Evolutionary conservation across 495 filamentous ascomycete species (phyloP), one percentile per base, ranked within the genome.

Genomic region (Penicillium argentinense): DNA sequence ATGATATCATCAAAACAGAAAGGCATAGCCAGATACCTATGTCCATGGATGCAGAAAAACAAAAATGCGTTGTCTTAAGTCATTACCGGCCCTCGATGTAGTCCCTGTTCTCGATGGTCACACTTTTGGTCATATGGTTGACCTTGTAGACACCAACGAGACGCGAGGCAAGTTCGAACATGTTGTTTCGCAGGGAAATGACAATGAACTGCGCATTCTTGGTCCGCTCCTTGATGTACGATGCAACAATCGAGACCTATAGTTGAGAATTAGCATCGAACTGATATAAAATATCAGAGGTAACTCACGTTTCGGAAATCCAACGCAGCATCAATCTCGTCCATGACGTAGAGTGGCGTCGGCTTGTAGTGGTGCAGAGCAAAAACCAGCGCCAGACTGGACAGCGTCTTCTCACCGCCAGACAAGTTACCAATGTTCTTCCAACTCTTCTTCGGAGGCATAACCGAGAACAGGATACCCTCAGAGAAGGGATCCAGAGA

Each of bases 151-250:
- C 91, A 37, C 93, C 93, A 5, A 98, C 89, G 27, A 98, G 78
- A 39, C 93, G 78, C 33, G 91, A 82, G 13, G 93, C 95, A 43
- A 98, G 83, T 75, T 98, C 93, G 71, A 98, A 98, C 93, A 98
- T 98, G 73, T 98, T 98, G 71, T 98, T 98, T 59, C 93, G 78
- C 57, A 98, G 73, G 11, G 91, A 97, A 57, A 98, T 98, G 54
- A 98, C 93, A 56, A 98, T 93, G 67, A 98, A 98, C 61, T 98
- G 93, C 1, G 93, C 93, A 64, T 98, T 97, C 79, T 97, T 97
- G 42, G 93, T 98, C 37, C 93, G 78, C 70, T 97, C 92, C 70
- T 97, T 97, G 77, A 98, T 98, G 60, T 98, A 98, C 40, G 88
- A 91, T 25, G 93, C 93, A 32, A 98, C 93, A 63, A 98, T 98